These are phyloP conservation scores for Fonsecaea multimorphosa DNA, from an alignment of 2,329 filamentous ascomycete genomes.

Conservation along the genomic window DNA sequence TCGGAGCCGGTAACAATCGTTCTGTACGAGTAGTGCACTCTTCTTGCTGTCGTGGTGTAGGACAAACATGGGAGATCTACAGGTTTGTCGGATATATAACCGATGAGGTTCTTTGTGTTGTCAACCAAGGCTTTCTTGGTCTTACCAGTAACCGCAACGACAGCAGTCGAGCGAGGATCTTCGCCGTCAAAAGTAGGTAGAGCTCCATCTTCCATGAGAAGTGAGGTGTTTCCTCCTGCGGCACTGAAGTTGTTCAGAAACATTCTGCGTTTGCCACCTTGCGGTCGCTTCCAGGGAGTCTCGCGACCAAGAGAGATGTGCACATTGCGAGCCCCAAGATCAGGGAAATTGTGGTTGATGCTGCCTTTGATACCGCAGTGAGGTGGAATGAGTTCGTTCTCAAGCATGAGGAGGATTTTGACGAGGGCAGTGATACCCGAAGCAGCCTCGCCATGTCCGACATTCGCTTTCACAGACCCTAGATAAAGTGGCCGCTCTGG, in stretches of 20 bases:
- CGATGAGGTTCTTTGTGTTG: constrained; percentile 59
- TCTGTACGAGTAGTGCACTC: constrained; percentile 59
- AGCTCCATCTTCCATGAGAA: constrained; percentile 48
- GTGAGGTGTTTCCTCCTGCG: constrained; percentile 70
- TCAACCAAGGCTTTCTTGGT: constrained; percentile 50
- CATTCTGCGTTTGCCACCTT: constrained; percentile 48
- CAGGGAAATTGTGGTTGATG: constrained; percentile 56
- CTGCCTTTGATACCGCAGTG: constrained; percentile 67
- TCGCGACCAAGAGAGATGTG: constrained; percentile 53
- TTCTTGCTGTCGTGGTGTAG: constrained; percentile 69
- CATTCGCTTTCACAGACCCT: constrained; percentile 68
- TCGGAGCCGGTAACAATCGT: constrained; percentile 40
- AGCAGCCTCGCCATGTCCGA: constrained; percentile 63
- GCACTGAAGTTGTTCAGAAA: constrained; percentile 73
- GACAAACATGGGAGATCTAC: constrained; percentile 59
- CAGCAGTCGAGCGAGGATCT: constrained; percentile 61
- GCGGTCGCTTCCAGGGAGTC: constrained; percentile 46
- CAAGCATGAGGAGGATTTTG: constrained; percentile 68
- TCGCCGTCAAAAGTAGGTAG: constrained; percentile 40
- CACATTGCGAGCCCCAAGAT: constrained; percentile 52
- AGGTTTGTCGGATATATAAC: constrained; percentile 59
- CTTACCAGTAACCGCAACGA: constrained; percentile 64
- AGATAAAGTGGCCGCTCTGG: constrained; percentile 54
- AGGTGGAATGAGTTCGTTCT: constrained; percentile 65
- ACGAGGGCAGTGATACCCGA: constrained; percentile 56